Conservation (phyloP, 75 land plant genomes). For the Selaginella tamariscina region DNA sequence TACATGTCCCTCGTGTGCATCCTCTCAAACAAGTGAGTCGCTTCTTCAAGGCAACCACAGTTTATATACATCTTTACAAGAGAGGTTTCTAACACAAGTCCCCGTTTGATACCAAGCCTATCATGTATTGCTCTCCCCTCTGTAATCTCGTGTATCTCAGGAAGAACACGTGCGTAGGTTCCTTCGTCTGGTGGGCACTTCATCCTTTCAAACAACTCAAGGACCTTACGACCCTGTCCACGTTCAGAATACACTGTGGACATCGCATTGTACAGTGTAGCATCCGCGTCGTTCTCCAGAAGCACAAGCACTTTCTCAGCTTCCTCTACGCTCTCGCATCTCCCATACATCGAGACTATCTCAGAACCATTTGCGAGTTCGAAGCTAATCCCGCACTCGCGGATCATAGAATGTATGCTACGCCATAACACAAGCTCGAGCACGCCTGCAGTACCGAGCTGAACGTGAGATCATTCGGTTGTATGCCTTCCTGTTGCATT, state of each 20-base stretch:
- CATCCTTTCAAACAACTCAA: not conserved
- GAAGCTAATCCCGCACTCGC: not conserved
- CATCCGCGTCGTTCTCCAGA: not conserved
- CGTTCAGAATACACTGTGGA: not conserved
- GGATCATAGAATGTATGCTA: not conserved
- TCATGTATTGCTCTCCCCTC: not conserved
- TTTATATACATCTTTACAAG: not conserved
- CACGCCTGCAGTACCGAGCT: not conserved
- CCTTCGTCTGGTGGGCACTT: not conserved
- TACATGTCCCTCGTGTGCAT: not conserved
- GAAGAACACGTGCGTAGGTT: not conserved
- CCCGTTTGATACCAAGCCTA: not conserved
- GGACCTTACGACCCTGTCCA: not conserved
- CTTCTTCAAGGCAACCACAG: not conserved
- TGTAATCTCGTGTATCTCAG: not conserved
- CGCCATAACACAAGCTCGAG: not conserved
- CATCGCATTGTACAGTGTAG: not conserved
- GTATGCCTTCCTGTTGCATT: not conserved
- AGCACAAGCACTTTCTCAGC: not conserved
- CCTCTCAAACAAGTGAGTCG: not conserved
- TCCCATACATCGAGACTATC: not conserved
- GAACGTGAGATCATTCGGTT: not conserved
- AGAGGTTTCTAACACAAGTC: not conserved
- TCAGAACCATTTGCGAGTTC: not conserved
- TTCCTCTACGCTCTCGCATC: not conserved